Base-by-base conservation (phyloP, 192 early-diverging fungal genomes). In the Pilobolus umbonatus region DNA sequence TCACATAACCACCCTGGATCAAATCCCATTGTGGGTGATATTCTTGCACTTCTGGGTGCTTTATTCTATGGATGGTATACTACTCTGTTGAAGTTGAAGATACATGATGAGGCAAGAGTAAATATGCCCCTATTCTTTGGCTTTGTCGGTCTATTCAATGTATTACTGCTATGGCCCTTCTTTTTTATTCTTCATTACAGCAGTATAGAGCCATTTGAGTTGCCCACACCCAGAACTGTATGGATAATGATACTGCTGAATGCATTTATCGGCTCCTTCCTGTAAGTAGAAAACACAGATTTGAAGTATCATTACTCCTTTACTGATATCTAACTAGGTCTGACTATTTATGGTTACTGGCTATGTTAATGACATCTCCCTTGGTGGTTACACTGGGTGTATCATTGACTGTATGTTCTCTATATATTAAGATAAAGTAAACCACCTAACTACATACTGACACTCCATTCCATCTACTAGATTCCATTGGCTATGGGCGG, bases 281-380 rank as follows among this genome's bases (percentile, higher is more conserved):
- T 90, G 72, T 89, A 75, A 71, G 73, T 61, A 12, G n/a, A 22
- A 17, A 0, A 29, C n/a, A 43, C 25, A 47, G 29, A 25, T 6
- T 14, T 5, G 5, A 54, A 5, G 0, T 21, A 8, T 40, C 4
- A 36, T 48, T 47, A 7, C 42, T 44, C 11, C 24, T 38, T 54
- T 46, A 26, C 14, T 47, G 54, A 51, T 28, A 10, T 53, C 17
- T 31, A 28, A 53, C n/a, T 71, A 79, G 77, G 38, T 85, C 90
- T 5, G 90, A 90, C 61, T 89, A 87, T 57, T 65, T 89, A 25
- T 90, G 88, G 90, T 68, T 92, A n/a, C 67, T 85, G 28, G 68
- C 88, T 1, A 83, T 90, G 80, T 67, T 91, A 9, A 83, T 92
- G 85, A 90, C 88, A 3, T 87, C 86, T 30, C 88, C 90, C 10